phyloP scores from a whole-genome alignment of 2,329 filamentous ascomycete species.

The Madurella fahalii region DNA sequence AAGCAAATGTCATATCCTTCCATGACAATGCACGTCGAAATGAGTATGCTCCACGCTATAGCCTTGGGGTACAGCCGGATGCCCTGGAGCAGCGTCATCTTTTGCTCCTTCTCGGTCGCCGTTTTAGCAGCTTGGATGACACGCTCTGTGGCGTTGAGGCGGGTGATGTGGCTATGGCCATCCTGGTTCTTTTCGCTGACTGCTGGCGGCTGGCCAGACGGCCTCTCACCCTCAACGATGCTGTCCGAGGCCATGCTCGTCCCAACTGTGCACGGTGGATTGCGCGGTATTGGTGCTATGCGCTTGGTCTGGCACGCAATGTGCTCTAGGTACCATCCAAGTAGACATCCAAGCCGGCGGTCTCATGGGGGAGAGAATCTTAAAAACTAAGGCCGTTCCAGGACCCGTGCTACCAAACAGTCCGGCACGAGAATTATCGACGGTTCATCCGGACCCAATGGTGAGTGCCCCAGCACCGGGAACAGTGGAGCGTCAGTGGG shows the following conservation, averaged over 20 bases:
- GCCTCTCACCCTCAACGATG: background rate
- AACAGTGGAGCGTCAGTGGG: conserved; percentile 10
- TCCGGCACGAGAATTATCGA: background rate
- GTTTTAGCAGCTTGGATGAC: conserved; percentile 44
- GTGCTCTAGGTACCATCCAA: too few species aligned
- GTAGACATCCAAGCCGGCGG: background rate
- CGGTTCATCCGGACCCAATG: conserved; percentile 13
- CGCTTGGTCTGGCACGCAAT: too few species aligned
- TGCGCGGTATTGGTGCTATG: background rate
- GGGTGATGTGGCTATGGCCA: conserved; percentile 14
- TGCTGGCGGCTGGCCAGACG: background rate
- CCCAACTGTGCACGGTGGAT: background rate
- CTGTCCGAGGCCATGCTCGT: conserved; percentile 14
- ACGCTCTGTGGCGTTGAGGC: conserved; percentile 29
- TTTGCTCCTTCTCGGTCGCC: conserved; percentile 59
- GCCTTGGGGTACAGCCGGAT: conserved; percentile 83
- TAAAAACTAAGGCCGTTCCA: background rate
- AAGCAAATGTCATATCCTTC: conserved; percentile 82
- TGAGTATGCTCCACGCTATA: conserved; percentile 75
- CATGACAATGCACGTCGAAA: conserved; percentile 90
- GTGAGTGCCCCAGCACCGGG: background rate
- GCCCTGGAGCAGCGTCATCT: conserved; percentile 71
- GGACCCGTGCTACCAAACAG: background rate
- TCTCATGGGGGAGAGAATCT: background rate
- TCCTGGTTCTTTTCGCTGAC: conserved; percentile 14